Evolutionary conservation across 2,329 filamentous ascomycete genomes (phyloP).

Genomic region (Huntiella omanensis): DNA sequence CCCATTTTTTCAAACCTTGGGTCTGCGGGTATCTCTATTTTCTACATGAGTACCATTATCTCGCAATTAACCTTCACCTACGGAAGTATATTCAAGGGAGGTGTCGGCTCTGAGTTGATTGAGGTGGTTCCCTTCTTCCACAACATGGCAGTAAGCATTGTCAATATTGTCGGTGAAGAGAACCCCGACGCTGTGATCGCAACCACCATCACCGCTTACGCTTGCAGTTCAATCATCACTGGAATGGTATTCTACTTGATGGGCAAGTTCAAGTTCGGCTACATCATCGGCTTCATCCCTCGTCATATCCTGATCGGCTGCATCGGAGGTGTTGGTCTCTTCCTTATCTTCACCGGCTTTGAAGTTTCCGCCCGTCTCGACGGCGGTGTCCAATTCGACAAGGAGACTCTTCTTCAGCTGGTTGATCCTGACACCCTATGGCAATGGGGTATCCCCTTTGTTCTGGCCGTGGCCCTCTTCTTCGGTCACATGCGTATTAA

Average conservation of each 20-base stretch:
- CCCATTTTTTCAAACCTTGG: slow-evolving; percentile 72
- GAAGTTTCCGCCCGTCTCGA: slow-evolving; percentile 83
- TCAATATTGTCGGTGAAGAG: slow-evolving; percentile 56
- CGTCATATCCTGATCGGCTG: slow-evolving; percentile 92
- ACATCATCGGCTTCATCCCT: slow-evolving; percentile 90
- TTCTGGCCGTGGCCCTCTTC: slow-evolving; percentile 57
- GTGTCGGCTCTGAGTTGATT: slow-evolving; percentile 91
- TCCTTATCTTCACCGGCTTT: slow-evolving; percentile 75
- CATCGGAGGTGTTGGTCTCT: slow-evolving; percentile 93
- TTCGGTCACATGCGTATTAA: slow-evolving; percentile 56
- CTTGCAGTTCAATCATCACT: slow-evolving; percentile 76
- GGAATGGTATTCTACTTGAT: slow-evolving; percentile 83
- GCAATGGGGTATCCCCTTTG: slow-evolving; percentile 68
- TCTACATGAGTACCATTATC: slow-evolving; percentile 94
- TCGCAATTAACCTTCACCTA: slow-evolving; percentile 78
- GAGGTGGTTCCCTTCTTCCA: slow-evolving; percentile 98
- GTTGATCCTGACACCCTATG: slow-evolving; percentile 54
- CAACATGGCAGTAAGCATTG: slow-evolving; percentile 87
- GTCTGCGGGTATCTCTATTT: slow-evolving; percentile 90
- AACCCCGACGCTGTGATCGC: slow-evolving; percentile 75
- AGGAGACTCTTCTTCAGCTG: slow-evolving; percentile 57
- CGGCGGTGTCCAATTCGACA: slow-evolving; percentile 65
- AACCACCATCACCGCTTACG: slow-evolving; percentile 83
- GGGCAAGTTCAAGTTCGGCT: slow-evolving; percentile 71
- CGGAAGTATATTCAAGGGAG: slow-evolving; percentile 75